Base-by-base conservation (phyloP, 73 alveolate genomes). In the Uronychia binucleata region DNA sequence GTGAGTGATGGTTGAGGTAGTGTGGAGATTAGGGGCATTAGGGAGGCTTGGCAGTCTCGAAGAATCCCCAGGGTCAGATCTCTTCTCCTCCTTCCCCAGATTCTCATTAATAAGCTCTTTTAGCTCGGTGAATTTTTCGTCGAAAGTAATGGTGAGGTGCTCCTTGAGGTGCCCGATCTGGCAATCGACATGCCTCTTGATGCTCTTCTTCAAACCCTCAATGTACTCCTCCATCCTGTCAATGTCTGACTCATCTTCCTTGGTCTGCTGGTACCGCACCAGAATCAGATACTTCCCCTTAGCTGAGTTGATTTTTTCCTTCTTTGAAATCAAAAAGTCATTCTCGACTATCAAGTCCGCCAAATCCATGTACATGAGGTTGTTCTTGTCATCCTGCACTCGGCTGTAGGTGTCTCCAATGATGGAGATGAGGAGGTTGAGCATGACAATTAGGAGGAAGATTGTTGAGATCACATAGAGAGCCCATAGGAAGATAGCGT, bases 391-490 rank as follows among this genome's bases (percentile, higher is more conserved):
- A 1, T 75, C 86, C 34, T 34, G 34, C 14, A 86, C 84, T 26
- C 77, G 28, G 26, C 83, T 80, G 76, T 31, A 86, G 78, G 92
- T 33, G 1, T 86, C 92, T 30, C 81, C 30, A 46, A 86, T 86
- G 78, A 86, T 79, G 30, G 92, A 75, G 75, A 86, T 79, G 83
- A 86, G 77, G 28, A 86, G 88, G 31, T 86, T 86, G 28, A 86
- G 88, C 92, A 86, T 86, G 78, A 86, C 79, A 28, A 86, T 79
- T 80, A 79, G 59, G 34, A 76, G 58, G 88, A 86, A 79, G 26
- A 86, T 27, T 30, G 92, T 86, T 28, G 87, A 57, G 35, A 86
- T 77, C 26, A 86, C 8, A 67, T 79, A 86, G 26, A 86, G 78
- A 26, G 30, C 74, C 86, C 78, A 67, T 13, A 26, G 29, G 29